A percentile compares a stretch with the other conserved stretches of the same genome.
These are phyloP conservation scores for Eremothecium sinecaudum DNA, from an alignment of 1,139 yeast species.

Conservation along the genomic window DNA sequence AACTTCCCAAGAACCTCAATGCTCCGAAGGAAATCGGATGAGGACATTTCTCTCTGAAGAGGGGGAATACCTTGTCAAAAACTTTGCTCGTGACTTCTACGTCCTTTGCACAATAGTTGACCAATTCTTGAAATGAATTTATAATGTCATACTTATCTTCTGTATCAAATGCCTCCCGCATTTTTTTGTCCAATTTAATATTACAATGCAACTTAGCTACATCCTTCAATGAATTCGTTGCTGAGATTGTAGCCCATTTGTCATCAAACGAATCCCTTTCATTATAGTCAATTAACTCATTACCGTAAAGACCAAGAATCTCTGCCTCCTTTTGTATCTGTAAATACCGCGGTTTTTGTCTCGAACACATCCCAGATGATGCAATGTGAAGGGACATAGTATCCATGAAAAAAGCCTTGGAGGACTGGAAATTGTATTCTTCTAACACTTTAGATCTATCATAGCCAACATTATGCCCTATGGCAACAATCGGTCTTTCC, in stretches of 20 bases:
- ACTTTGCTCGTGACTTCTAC: slow-evolving; percentile 69
- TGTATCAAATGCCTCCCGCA: slow-evolving; percentile 55
- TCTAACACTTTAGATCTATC: slow-evolving; percentile 82
- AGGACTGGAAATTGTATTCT: slow-evolving; percentile 60
- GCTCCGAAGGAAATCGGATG: slow-evolving; percentile 96
- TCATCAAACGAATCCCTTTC: slow-evolving; percentile 9
- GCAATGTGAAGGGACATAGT: slow-evolving; percentile 93
- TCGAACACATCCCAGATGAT: slow-evolving; percentile 83
- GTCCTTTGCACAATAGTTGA: slow-evolving; percentile 80
- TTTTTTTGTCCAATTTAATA: slow-evolving; percentile 53
- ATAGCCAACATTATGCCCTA: slow-evolving; percentile 87
- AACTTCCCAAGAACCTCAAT: slow-evolving; percentile 61
- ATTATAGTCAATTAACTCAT: slow-evolving; percentile 1
- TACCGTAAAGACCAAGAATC: background rate
- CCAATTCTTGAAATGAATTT: slow-evolving; percentile 49
- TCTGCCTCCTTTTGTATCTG: slow-evolving; percentile 8
- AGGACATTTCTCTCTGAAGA: slow-evolving; percentile 59
- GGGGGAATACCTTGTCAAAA: slow-evolving; percentile 58
- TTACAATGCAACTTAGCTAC: slow-evolving; percentile 78
- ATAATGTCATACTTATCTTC: slow-evolving; percentile 46
- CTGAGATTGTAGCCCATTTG: slow-evolving; percentile 74
- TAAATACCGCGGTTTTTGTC: slow-evolving; percentile 70
- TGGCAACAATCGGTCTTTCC: slow-evolving; percentile 45
- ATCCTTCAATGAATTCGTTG: slow-evolving; percentile 72
- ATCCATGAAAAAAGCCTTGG: slow-evolving; percentile 75